Conservation (phyloP, 306 rosid species). For the Begonia loranthoides region DNA sequence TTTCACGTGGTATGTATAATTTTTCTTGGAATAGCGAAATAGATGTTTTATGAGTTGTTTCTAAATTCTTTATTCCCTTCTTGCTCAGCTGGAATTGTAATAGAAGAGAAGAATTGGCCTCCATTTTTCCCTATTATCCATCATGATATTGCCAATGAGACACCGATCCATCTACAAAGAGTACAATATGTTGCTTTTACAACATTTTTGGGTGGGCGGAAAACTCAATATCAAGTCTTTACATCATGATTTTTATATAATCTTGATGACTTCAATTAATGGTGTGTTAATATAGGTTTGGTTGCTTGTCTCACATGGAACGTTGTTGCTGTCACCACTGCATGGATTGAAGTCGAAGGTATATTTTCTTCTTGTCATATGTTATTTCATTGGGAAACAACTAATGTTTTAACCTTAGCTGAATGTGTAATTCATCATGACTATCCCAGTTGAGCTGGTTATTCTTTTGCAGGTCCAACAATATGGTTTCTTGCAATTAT, state of each 20-base stretch:
- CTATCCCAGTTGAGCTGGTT: background rate
- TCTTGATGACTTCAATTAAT: conserved; percentile 8
- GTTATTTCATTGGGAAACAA: too few species aligned
- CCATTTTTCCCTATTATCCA: conserved; percentile 90
- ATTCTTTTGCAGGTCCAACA: conserved; percentile 44
- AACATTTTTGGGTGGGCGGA: conserved; percentile 75
- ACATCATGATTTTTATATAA: background rate
- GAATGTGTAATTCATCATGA: background rate
- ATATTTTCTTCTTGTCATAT: conserved; percentile 4
- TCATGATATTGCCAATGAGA: conserved; percentile 80
- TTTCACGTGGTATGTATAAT: conserved; percentile 46
- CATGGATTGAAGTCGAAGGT: conserved; percentile 91
- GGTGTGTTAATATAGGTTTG: conserved; percentile 45
- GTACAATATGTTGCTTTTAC: conserved; percentile 80
- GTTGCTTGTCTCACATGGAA: conserved; percentile 66
- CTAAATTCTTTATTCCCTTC: conserved; percentile 5
- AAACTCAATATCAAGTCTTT: background rate
- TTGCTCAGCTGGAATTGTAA: conserved; percentile 62
- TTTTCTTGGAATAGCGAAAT: conserved; percentile 12
- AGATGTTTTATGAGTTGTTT: background rate
- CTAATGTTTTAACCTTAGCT: too few species aligned
- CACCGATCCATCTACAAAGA: conserved; percentile 86
- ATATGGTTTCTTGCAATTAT: conserved; percentile 80
- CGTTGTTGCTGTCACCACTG: conserved; percentile 58
- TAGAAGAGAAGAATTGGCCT: conserved; percentile 93